Conservation (phyloP, 805 yeast species). For the Pichia nanzhaoensis region DNA sequence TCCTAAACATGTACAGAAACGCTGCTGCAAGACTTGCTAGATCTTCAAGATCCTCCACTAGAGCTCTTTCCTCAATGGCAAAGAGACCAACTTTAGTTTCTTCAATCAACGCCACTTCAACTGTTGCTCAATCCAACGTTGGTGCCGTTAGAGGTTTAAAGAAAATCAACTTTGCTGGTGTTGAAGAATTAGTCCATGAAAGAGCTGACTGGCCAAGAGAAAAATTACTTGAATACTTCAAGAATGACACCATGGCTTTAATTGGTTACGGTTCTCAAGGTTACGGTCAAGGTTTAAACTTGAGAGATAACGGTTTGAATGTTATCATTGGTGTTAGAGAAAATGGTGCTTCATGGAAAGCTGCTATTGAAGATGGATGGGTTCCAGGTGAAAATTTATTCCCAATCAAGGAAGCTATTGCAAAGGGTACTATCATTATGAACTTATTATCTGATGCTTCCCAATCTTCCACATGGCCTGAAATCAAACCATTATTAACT, state of each 20-base stretch:
- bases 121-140: constrained; percentile 36
- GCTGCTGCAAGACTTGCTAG: constrained; percentile 44
- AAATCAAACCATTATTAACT: constrained; percentile 84
- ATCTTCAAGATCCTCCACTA: constrained; percentile 46
- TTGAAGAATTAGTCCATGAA: constrained; percentile 93
- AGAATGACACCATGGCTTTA: constrained; percentile 93
- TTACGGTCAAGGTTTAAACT: constrained; percentile 99
- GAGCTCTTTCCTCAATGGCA: constrained; percentile 50
- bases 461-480: constrained; percentile 95
- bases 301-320: constrained; percentile 97
- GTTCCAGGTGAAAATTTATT: constrained; percentile 98
- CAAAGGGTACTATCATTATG: constrained; percentile 91
- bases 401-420: constrained; percentile 88
- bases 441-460: constrained; percentile 99
- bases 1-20: constrained; percentile 33
- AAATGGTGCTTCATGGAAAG: constrained; percentile 99
- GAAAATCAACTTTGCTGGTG: constrained; percentile 95
- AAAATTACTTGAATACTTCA: constrained; percentile 92
- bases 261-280: constrained; percentile 99
- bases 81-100: constrained; percentile 17
- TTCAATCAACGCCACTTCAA: constrained; percentile 36
- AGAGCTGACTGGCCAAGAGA: constrained; percentile 99
- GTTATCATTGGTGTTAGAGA: constrained; percentile 98
- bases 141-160: constrained; percentile 82
- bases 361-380: constrained; percentile 99